A percentile compares a stretch with the other conserved stretches of the same genome.
phyloP scores from a whole-genome alignment of 2,329 filamentous ascomycete genomes.

The Sporothrix protearum region DNA sequence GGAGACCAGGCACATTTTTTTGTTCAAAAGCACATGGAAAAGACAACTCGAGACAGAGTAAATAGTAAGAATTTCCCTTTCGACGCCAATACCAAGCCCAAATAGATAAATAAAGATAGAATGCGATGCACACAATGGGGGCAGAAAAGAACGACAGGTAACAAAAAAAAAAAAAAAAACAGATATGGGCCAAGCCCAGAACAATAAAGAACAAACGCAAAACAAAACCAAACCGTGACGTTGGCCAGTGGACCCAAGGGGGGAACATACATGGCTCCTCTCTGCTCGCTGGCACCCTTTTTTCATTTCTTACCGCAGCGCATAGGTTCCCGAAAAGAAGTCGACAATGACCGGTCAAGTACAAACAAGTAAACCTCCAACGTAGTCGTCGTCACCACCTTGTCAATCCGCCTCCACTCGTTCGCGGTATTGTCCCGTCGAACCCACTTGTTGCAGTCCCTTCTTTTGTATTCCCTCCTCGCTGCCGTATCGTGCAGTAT shows the following conservation, averaged over 20 bases:
- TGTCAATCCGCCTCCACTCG: background rate
- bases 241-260: background rate
- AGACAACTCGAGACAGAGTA: background rate
- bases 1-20: background rate
- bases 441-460: background rate
- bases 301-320: background rate
- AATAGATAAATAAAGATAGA: slow-evolving; percentile 8
- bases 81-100: slow-evolving; percentile 16
- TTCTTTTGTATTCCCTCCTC: background rate
- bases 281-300: background rate
- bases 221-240: background rate
- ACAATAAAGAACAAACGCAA: background rate
- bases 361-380: background rate
- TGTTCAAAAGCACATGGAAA: background rate
- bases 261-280: background rate
- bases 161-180: background rate
- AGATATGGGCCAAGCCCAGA: background rate
- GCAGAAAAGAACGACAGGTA: background rate
- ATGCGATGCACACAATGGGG: slow-evolving; percentile 5
- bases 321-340: background rate
- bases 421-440: background rate
- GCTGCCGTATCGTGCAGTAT: background rate
- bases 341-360: background rate
- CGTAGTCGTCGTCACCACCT: background rate
- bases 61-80: background rate